Evolutionary conservation across 1,139 yeast species (phyloP), one percentile per base, ranked within the genome.

Genomic region (Suhomyces guaymorum): DNA sequence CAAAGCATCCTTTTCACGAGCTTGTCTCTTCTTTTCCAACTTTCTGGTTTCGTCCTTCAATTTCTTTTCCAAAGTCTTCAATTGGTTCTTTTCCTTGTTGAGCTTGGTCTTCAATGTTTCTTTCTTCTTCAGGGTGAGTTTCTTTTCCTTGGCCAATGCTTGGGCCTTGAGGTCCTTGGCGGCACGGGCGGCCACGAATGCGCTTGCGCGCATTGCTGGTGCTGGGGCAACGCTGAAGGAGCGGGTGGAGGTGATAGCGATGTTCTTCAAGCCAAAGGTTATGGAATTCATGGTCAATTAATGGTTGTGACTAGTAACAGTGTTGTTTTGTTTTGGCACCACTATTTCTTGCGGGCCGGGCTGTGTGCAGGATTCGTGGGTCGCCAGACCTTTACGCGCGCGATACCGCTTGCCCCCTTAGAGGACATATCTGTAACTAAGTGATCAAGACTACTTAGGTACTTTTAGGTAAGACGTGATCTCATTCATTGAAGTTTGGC

Each of bases 1-100:
- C 21, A 54, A 38, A 7, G 26, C 48, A 30, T 43, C 46, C 39
- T 46, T 45, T 24, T 38, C 43, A 29, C 47, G 51, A 15, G 33
- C 40, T 37, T 46, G 44, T 19, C 39, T 46, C 32, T 39, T 44
- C 7, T 35, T 33, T 30, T 40, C 49, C 32, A 40, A 33, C 38
- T 46, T 43, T 35, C 48, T 45, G 15, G 49, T 33, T 23, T 49
- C 51, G 3, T 37, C 46, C 42, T 49, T 49, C 29, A 49, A 44
- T 36, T 54, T 51, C 22, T 40, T 45, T 37, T 57, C 51, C 33
- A 56, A 44, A 25, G 41, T 46, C 28, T 44, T 45, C 27, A 51
- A 52, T 12, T 46, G 42, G n/a, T 33, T 28, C 41, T 55, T 57
- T 44, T 61, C 66, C 42, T 55, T 57, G 30, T 46, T 37, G 26